Percentiles rank a stretch among this genome's conserved stretches.
Conservation (phyloP, 2,329 filamentous ascomycete species). For the Apiospora aurea region DNA sequence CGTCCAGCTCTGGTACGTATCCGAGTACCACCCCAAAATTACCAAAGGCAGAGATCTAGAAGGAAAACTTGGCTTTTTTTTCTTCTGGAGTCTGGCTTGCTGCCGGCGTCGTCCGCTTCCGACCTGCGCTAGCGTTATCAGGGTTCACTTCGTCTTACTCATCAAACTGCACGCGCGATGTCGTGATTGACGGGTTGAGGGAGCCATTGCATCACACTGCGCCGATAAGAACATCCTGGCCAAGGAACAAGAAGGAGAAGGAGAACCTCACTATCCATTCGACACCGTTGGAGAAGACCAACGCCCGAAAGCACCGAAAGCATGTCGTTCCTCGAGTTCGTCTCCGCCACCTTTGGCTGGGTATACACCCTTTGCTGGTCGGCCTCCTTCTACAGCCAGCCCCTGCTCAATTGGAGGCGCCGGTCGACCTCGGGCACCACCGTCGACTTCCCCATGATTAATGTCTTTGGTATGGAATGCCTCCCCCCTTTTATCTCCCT, state of each 20-base stretch:
- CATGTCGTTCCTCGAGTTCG: conserved; percentile 53
- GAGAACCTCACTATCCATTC: neutral
- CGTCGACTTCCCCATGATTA: conserved; percentile 85
- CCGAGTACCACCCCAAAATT: neutral
- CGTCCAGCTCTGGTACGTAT: neutral
- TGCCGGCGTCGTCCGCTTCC: conserved; percentile 12
- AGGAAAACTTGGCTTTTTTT: neutral
- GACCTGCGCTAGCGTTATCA: conserved; percentile 7
- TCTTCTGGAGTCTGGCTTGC: too few species aligned
- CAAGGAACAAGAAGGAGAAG: neutral
- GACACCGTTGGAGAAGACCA: neutral
- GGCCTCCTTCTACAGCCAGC: conserved; percentile 90
- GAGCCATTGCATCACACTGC: neutral
- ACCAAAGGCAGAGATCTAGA: neutral
- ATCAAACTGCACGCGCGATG: neutral
- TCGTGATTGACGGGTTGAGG: neutral
- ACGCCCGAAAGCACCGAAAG: neutral
- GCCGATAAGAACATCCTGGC: neutral
- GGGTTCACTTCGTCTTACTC: neutral
- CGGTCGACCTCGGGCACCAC: conserved; percentile 83
- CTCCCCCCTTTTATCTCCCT: neutral
- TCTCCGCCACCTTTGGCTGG: conserved; percentile 74
- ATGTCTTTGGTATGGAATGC: conserved; percentile 60
- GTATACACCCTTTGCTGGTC: conserved; percentile 82
- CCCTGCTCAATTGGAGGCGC: conserved; percentile 78